Conservation (phyloP, 257 asterid genomes). For the Nicotiana obtusifolia region DNA sequence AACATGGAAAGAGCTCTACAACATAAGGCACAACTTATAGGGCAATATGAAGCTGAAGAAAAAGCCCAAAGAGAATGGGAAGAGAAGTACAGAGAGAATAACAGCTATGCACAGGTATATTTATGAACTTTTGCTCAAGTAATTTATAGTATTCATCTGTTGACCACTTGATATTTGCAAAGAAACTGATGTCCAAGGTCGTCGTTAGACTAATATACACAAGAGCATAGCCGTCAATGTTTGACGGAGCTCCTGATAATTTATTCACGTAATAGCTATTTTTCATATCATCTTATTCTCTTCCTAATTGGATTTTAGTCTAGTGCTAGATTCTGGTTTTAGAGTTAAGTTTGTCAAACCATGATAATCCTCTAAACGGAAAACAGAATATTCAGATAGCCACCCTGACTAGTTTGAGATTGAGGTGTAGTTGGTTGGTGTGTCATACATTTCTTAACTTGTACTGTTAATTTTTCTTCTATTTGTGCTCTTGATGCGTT, state of each 20-base stretch:
- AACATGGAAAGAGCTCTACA: slow-evolving; percentile 62
- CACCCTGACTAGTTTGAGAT: neutral
- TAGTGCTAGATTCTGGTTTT: neutral
- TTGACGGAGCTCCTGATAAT: neutral
- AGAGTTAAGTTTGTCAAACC: neutral
- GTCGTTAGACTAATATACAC: neutral
- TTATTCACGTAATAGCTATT: neutral
- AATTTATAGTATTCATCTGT: neutral
- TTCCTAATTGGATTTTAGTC: neutral
- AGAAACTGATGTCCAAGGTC: neutral
- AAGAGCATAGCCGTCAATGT: neutral
- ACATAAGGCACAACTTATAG: slow-evolving; percentile 54
- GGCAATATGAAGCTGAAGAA: slow-evolving; percentile 63
- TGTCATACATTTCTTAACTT: neutral
- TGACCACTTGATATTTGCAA: neutral
- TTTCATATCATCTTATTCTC: neutral
- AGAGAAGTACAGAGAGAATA: slow-evolving; percentile 69
- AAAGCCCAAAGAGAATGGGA: slow-evolving; percentile 90
- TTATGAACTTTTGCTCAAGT: neutral
- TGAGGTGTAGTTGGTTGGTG: neutral
- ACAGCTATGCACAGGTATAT: slow-evolving; percentile 54
- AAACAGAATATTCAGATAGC: neutral
- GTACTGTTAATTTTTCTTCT: neutral
- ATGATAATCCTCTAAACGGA: neutral
- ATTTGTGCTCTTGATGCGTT: neutral